phyloP scores from a whole-genome alignment of 768 basidiomycete genomes.

The Kondoa malvinella region DNA sequence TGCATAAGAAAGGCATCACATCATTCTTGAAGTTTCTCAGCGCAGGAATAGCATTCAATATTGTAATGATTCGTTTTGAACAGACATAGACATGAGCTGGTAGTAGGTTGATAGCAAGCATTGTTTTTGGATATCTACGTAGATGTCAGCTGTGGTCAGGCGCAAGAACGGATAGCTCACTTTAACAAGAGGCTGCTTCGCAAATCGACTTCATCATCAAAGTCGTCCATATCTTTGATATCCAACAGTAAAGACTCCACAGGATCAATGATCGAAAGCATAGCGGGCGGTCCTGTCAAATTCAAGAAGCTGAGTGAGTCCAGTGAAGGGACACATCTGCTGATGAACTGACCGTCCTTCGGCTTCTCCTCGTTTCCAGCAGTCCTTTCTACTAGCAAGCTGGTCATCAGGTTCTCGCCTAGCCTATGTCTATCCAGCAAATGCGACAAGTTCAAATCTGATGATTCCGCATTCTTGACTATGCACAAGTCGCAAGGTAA shows the following conservation, averaged over 20 bases:
- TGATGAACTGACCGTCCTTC: slow-evolving; percentile 2
- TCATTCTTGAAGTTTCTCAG: slow-evolving; percentile 2
- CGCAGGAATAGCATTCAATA: slow-evolving; percentile 4
- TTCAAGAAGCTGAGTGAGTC: neutral
- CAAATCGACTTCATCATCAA: slow-evolving; percentile 4
- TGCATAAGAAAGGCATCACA: slow-evolving; percentile 3
- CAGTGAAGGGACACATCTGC: neutral
- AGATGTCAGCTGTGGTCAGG: neutral
- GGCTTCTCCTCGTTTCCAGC: neutral
- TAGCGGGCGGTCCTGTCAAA: neutral
- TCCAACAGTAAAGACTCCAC: neutral
- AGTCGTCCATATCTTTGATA: slow-evolving; percentile 3
- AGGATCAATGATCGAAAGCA: neutral
- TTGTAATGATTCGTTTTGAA: neutral
- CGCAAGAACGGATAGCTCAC: neutral
- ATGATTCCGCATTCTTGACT: neutral
- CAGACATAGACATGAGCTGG: slow-evolving; percentile 7
- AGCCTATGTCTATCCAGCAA: slow-evolving; percentile 1
- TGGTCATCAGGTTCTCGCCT: neutral
- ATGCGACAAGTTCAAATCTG: neutral
- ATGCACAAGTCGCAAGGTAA: slow-evolving; percentile 6
- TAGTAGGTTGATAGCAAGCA: neutral
- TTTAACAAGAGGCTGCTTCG: neutral
- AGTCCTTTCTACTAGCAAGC: neutral
- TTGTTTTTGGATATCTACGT: neutral